Base-by-base conservation (phyloP, 2,329 filamentous ascomycete species). In the Fusarium equiseti region DNA sequence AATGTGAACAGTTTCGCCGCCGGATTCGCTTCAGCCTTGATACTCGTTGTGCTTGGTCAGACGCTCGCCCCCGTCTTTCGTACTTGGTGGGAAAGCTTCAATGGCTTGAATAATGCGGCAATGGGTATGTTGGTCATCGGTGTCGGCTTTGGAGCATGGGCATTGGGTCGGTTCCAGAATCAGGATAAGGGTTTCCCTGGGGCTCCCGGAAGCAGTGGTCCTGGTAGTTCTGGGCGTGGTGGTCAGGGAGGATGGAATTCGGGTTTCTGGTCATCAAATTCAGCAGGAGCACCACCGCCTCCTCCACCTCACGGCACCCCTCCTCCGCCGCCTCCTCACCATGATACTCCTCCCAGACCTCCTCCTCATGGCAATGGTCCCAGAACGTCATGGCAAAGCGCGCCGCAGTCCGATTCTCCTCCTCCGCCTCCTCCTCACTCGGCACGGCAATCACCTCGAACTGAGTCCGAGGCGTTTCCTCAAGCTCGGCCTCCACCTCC, bases 1-100 rank as follows among this genome's bases (percentile, higher is more conserved):
- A 93, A 96, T 76, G 87, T 91, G 76, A 97, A 97, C 81, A 97
- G 93, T 81, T 98, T 98, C 80, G 87, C 94, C 24, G 94, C 95
- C 6, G 95, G 95, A 29, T 94, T 94, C 74, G 92, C 90, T 43
- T 91, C 89, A 64, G 94, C 93, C 5, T 82, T 97, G 35, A 84
- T 93, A 42, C 82, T 90, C 12, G 90, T 96, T 18, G 87, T 90
- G 4, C 77, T 97, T n/a, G 93, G 90, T 81, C 88, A 91, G 67
- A 88, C 88, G 66, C 85, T 95, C 72, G 88, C 91, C 31, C 95
- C 95, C 1, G 89, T 91, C 7, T 84, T 95, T 71, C 89, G 89
- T 74, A 83, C 87, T 52, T 97, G 93, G 92, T 91, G 92, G 82
- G 83, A 87, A 38, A 87, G 88, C 59, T 90, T 94, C 51, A 86